Percentiles rank a stretch among this genome's conserved stretches.
phyloP scores from a whole-genome alignment of 768 basidiomycete species.

The Austroboletus festivus region DNA sequence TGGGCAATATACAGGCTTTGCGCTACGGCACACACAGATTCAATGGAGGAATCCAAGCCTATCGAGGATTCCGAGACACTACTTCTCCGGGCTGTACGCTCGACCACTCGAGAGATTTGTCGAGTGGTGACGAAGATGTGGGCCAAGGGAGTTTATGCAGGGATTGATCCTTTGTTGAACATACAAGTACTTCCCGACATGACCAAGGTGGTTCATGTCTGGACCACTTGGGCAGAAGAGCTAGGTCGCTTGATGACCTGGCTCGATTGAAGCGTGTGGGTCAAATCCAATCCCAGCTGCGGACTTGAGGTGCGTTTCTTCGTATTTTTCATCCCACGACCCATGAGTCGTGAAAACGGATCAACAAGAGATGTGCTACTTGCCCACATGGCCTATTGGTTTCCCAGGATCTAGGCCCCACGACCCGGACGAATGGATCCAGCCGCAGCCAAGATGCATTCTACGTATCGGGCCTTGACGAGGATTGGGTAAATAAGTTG shows the following conservation, averaged over 20 bases:
- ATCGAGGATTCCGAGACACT: background rate
- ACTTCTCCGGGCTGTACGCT: background rate
- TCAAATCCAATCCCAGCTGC: background rate
- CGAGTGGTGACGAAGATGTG: background rate
- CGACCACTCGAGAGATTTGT: background rate
- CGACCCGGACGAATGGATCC: background rate
- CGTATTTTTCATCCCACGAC: background rate
- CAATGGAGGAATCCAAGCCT: background rate
- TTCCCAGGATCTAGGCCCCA: background rate
- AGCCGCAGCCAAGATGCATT: background rate
- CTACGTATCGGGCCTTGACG: no score
- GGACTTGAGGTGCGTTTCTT: background rate
- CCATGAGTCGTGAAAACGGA: no score
- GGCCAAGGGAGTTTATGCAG: background rate
- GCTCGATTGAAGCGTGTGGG: background rate
- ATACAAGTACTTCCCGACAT: background rate
- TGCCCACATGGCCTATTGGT: background rate
- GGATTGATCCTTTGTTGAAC: background rate
- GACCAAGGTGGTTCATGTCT: background rate
- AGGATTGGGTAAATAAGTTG: no score
- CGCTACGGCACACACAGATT: background rate
- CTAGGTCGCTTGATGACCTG: background rate
- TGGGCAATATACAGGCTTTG: background rate
- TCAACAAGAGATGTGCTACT: background rate
- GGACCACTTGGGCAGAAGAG: no score